Evolutionary conservation across 2,329 filamentous ascomycete species (phyloP).

Genomic region (Parasarocladium wereldwijsianum): DNA sequence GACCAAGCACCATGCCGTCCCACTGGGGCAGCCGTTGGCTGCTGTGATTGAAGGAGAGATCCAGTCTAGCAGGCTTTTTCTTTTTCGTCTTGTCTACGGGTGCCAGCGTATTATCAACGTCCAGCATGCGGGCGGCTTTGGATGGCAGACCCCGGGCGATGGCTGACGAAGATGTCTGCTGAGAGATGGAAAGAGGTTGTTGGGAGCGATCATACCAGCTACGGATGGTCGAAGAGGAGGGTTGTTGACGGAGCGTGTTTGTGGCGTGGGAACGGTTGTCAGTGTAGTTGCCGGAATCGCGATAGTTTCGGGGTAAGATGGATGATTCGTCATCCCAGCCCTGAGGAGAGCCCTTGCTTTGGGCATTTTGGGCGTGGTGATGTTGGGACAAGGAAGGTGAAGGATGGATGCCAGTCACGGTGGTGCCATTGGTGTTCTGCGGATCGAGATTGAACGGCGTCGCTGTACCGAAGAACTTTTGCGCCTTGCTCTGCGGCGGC

Average conservation of each 20-base stretch:
- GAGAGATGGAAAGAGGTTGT: constrained; percentile 39
- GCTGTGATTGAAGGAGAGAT: constrained; percentile 28
- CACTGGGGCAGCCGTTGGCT: constrained; percentile 17
- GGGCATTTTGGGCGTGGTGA: constrained; percentile 5
- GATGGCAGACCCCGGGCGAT: constrained; percentile 40
- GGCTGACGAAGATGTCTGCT: constrained; percentile 42
- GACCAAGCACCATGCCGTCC: constrained; percentile 17
- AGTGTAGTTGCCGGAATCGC: constrained; percentile 5
- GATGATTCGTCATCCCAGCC: constrained; percentile 33
- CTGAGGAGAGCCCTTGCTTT: constrained; percentile 5
- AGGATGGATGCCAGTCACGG: constrained; percentile 27
- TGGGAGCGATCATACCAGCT: constrained; percentile 44
- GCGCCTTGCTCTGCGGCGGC: constrained; percentile 32
- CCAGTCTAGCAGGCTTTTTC: constrained; percentile 33
- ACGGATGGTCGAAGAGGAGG: constrained; percentile 39
- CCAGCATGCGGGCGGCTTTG: constrained; percentile 31
- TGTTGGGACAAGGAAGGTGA: constrained; percentile 14
- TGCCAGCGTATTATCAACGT: constrained; percentile 22
- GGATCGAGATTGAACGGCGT: constrained; percentile 28
- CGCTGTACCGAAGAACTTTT: constrained; percentile 32
- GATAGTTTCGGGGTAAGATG: constrained; percentile 21
- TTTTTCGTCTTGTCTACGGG: constrained; percentile 11
- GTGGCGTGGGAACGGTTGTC: constrained; percentile 24
- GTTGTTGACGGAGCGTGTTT: constrained; percentile 27
- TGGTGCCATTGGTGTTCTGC: constrained; percentile 19